phyloP scores from a whole-genome alignment of 1,139 yeast genomes.

The Yamadazyma spencermartinsiae region DNA sequence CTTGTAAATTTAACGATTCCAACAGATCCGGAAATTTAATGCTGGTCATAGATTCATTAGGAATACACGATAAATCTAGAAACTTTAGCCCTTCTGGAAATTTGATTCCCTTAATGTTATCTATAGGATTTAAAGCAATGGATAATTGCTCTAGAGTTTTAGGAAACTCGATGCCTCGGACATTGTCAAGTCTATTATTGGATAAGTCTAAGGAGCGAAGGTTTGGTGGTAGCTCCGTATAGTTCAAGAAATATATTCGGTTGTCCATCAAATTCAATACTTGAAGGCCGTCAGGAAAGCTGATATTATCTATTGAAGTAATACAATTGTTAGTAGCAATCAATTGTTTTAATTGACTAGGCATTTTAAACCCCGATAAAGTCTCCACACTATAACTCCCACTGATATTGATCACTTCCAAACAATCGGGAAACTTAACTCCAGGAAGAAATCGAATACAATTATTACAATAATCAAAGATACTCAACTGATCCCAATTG shows the following conservation, averaged over 20 bases:
- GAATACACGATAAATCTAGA: constrained; percentile 44
- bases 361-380: constrained; percentile 44
- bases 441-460: constrained; percentile 42
- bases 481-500: constrained; percentile 35
- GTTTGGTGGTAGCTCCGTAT: constrained; percentile 39
- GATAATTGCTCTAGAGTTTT: constrained; percentile 30
- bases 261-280: constrained; percentile 38
- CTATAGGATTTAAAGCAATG: constrained; percentile 44
- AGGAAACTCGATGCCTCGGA: constrained; percentile 43
- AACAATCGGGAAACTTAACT: constrained; percentile 38
- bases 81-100: constrained; percentile 40
- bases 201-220: constrained; percentile 38
- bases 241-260: constrained; percentile 41
- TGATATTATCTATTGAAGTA: constrained; percentile 37
- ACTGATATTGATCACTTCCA: constrained; percentile 42
- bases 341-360: constrained; percentile 31
- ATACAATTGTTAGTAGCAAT: constrained; percentile 39
- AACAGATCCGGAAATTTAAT: constrained; percentile 47
- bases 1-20: constrained; percentile 39
- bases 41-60: constrained; percentile 51
- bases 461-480: constrained; percentile 42
- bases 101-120: constrained; percentile 41
- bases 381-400: constrained; percentile 45
- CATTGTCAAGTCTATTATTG: constrained; percentile 42
- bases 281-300: constrained; percentile 35